Evolutionary conservation across 2,329 filamentous ascomycete species (phyloP), one percentile per base, ranked within the genome.

Genomic region (Madurella fahalii): DNA sequence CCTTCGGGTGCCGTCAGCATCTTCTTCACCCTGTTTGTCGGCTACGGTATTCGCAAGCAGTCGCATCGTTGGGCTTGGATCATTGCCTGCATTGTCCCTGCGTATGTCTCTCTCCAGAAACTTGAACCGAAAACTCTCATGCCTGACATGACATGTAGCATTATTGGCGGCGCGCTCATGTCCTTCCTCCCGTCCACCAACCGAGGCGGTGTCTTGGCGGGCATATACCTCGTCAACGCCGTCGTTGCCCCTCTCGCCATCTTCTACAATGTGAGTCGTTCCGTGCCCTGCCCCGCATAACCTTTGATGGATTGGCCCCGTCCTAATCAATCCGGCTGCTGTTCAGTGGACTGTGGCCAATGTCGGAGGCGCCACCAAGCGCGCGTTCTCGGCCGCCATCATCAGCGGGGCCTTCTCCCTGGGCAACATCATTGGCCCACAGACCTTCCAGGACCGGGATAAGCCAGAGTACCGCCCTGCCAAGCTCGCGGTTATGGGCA

Each of bases 401-500:
- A 71, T 81, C 59, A 74, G 74, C 47, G 75, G 75, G 25, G 73
- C 74, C 16, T 81, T 80, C 64, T 77, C 77, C 0, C 65, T 80
- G 4, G 79, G 77, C 15, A 83, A 80, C 64, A 78, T 82, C 52
- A 81, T 82, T 57, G 79, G 79, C 0, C 79, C 79, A 0, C 76
- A 81, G 63, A 81, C 78, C 2, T 82, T 83, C 68, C 76, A 77
- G 60, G 71, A 71, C 2, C 69, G 69, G 40, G 78, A 83, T 56
- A 77, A 74, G 0, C 80, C 79, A 1, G 68, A 76, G 2, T 82
- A 77, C 59, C 72, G 74, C 12, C 78, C 77, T 0, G 80, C 78
- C 15, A 80, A 82, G 63, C 73, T 82, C 20, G 74, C 78, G 15
- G 76, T 83, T 52, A 73, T 83, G 65, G 77, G 71, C 11, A 81